A percentile compares a stretch with the other conserved stretches of the same genome.
These are phyloP conservation scores for Lactarius hengduanensis DNA, from an alignment of 768 basidiomycete genomes.

Conservation along the genomic window DNA sequence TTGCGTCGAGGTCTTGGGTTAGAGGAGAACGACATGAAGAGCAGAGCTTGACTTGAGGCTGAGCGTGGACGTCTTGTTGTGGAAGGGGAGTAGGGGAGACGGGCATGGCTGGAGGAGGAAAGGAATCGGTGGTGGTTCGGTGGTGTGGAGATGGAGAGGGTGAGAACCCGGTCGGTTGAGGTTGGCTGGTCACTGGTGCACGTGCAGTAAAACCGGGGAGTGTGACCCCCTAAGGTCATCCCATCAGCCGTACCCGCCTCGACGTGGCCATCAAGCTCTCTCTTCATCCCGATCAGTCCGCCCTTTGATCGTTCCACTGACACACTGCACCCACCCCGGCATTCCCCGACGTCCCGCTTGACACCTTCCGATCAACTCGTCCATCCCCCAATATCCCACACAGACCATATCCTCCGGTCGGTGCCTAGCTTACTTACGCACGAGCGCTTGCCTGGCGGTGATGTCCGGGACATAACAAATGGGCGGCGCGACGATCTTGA, in stretches of 20 bases:
- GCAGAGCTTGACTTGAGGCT: slow-evolving; percentile 27
- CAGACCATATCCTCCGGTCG: too few relatives aligned
- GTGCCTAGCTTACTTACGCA: too few relatives aligned
- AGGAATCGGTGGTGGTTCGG: neutral
- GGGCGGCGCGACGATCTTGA: neutral
- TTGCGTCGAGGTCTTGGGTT: slow-evolving; percentile 24
- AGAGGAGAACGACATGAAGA: slow-evolving; percentile 27
- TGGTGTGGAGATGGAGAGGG: slow-evolving; percentile 10
- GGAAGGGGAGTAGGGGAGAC: slow-evolving; percentile 17
- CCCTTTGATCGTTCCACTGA: neutral
- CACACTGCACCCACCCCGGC: neutral
- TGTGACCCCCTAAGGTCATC: neutral
- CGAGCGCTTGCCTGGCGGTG: neutral
- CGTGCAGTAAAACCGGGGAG: slow-evolving; percentile 14
- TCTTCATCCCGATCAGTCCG: neutral
- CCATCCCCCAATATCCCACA: too few relatives aligned
- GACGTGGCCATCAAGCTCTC: neutral
- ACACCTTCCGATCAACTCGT: neutral
- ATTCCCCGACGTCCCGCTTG: neutral
- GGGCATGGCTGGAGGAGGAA: slow-evolving; percentile 16
- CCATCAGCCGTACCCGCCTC: too few relatives aligned
- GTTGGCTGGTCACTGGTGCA: slow-evolving; percentile 13
- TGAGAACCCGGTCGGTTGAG: slow-evolving; percentile 1
- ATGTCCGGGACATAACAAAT: neutral
- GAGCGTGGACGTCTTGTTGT: slow-evolving; percentile 19